Evolutionary conservation across 495 filamentous ascomycete species (phyloP).

Genomic region (Pyrenula aspistea): DNA sequence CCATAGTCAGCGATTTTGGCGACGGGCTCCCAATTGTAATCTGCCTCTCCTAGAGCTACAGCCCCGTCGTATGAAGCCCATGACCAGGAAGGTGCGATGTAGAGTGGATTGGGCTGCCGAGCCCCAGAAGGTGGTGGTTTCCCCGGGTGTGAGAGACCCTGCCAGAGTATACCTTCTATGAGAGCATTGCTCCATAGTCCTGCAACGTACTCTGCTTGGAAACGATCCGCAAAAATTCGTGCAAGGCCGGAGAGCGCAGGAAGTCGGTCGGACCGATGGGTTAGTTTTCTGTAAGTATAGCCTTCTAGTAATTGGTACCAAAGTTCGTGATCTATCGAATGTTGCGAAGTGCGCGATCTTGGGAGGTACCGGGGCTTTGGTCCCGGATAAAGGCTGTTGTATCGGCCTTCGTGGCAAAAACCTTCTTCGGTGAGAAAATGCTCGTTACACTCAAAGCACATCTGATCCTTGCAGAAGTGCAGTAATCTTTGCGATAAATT

Average conservation of each 20-base stretch:
- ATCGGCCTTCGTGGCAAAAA: background rate
- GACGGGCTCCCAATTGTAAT: background rate
- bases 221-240: background rate
- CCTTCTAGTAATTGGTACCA: background rate
- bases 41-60: background rate
- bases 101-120: background rate
- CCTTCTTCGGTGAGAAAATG: background rate
- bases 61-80: background rate
- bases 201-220: background rate
- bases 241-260: background rate
- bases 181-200: background rate
- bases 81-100: background rate
- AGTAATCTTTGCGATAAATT: background rate
- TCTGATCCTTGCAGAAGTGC: background rate
- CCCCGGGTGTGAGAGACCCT: background rate
- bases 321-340: background rate
- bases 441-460: constrained; percentile 1
- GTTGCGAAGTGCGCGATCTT: background rate
- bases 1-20: background rate
- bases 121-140: background rate
- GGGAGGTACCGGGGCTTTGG: no score
- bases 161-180: background rate
- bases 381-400: background rate
- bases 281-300: background rate
- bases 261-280: background rate